Conservation (phyloP, 2,329 filamentous ascomycete species). For the Teratosphaeria zuluensis region DNA sequence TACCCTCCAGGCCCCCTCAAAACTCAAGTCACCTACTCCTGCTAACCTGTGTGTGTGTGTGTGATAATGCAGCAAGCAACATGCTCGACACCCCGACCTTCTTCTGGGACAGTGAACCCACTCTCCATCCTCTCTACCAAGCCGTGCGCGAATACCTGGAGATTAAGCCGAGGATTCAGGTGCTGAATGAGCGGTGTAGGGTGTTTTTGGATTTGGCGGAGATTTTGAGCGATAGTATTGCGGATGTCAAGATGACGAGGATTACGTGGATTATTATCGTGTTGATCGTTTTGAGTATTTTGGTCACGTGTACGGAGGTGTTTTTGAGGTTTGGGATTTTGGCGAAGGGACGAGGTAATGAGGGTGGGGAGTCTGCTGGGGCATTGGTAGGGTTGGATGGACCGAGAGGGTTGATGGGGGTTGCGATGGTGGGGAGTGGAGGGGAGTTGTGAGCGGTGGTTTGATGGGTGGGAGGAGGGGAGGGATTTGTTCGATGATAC, state of each 20-base stretch:
- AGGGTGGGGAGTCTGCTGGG: too few relatives aligned
- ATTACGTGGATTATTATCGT: conserved; percentile 99
- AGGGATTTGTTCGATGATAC: too few relatives aligned
- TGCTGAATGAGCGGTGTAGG: conserved; percentile 91
- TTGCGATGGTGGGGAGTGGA: too few relatives aligned
- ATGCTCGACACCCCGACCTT: conserved; percentile 94
- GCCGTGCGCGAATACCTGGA: conserved; percentile 96
- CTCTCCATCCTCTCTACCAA: conserved; percentile 83
- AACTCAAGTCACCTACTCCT: not conserved
- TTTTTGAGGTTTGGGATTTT: conserved; percentile 75
- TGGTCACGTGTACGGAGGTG: conserved; percentile 85
- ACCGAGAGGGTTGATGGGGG: too few relatives aligned
- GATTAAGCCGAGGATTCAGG: conserved; percentile 90
- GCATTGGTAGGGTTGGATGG: too few relatives aligned
- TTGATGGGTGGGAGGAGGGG: too few relatives aligned
- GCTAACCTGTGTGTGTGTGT: not conserved
- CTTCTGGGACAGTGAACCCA: conserved; percentile 97
- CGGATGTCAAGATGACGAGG: conserved; percentile 86
- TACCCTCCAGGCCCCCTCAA: not conserved
- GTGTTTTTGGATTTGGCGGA: conserved; percentile 95
- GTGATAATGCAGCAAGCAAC: conserved; percentile 73
- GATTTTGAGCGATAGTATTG: conserved; percentile 84
- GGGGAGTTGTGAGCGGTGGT: too few relatives aligned
- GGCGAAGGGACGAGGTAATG: conserved; percentile 11
- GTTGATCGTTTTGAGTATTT: conserved; percentile 80